Percentiles rank a stretch among this genome's conserved stretches.
These are phyloP conservation scores for Polytrichum formosum DNA, from an alignment of 225 moss, liverwort and hornwort genomes.

Conservation along the genomic window DNA sequence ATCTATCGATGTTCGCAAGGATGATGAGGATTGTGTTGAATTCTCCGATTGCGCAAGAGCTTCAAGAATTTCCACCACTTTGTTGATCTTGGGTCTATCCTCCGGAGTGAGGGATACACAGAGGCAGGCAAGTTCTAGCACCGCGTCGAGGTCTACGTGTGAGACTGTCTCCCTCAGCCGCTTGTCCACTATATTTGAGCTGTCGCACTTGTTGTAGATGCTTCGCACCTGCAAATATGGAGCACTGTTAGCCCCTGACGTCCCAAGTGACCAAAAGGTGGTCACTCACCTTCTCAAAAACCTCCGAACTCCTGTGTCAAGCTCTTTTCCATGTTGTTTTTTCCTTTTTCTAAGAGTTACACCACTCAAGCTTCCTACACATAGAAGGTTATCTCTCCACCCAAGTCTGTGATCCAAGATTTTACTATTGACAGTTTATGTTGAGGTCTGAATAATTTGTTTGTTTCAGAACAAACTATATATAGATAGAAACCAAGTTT, in stretches of 20 bases:
- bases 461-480: too few species aligned
- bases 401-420: too few species aligned
- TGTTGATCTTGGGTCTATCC: constrained; percentile 35
- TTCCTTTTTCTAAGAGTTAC: background rate
- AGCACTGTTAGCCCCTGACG: too few species aligned
- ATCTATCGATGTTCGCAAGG: constrained; percentile 16
- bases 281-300: background rate
- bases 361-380: background rate
- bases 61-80: constrained; percentile 49
- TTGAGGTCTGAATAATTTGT: too few species aligned
- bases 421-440: too few species aligned
- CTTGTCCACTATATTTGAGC: constrained; percentile 27
- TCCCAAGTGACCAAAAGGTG: too few species aligned
- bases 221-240: constrained; percentile 8
- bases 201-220: constrained; percentile 14
- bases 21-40: constrained; percentile 12
- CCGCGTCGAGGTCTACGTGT: constrained; percentile 29
- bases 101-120: constrained; percentile 37
- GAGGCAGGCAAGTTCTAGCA: constrained; percentile 48
- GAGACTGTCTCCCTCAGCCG: constrained; percentile 20
- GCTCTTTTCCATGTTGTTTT: background rate
- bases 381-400: background rate
- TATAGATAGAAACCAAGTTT: too few species aligned
- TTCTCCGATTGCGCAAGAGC: constrained; percentile 14
- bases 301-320: background rate